Percentiles rank a stretch among this genome's conserved stretches.
phyloP scores from a whole-genome alignment of 2,329 filamentous ascomycete species.

The Colletotrichum lentis region DNA sequence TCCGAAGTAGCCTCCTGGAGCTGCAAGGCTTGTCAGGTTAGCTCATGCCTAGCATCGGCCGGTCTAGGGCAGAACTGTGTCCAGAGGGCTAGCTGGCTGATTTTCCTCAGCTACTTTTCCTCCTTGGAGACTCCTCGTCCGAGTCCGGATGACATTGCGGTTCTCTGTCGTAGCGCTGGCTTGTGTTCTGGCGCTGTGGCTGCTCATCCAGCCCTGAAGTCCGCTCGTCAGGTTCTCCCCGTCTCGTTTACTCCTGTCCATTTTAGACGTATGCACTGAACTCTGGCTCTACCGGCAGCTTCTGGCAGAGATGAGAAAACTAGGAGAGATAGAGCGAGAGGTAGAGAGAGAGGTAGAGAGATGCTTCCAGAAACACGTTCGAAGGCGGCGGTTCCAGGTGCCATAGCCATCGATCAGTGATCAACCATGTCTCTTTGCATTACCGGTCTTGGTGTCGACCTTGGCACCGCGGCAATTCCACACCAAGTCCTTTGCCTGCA shows the following conservation, averaged over 20 bases:
- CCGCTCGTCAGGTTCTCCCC: neutral
- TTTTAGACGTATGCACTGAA: neutral
- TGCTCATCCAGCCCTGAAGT: neutral
- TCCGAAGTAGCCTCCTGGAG: conserved; percentile 16
- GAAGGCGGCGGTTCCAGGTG: neutral
- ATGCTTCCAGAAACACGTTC: neutral
- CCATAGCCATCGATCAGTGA: conserved; percentile 1
- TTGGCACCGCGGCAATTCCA: neutral
- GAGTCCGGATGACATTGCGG: neutral
- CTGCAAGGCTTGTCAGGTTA: conserved; percentile 16
- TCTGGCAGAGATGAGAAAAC: too few relatives aligned
- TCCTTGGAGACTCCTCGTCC: too few relatives aligned
- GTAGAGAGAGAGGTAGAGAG: too few relatives aligned
- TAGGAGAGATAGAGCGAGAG: too few relatives aligned
- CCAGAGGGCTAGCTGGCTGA: too few relatives aligned
- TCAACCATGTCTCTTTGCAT: neutral
- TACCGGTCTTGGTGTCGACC: conserved; percentile 1
- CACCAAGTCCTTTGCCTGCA: neutral
- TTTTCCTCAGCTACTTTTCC: neutral
- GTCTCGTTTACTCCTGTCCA: neutral
- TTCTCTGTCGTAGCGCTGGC: too few relatives aligned
- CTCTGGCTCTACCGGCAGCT: neutral
- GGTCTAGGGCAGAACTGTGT: too few relatives aligned
- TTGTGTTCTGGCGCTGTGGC: neutral
- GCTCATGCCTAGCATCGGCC: neutral